Evolutionary conservation across 2,329 filamentous ascomycete species (phyloP).

Genomic region (Piedraia hortae): DNA sequence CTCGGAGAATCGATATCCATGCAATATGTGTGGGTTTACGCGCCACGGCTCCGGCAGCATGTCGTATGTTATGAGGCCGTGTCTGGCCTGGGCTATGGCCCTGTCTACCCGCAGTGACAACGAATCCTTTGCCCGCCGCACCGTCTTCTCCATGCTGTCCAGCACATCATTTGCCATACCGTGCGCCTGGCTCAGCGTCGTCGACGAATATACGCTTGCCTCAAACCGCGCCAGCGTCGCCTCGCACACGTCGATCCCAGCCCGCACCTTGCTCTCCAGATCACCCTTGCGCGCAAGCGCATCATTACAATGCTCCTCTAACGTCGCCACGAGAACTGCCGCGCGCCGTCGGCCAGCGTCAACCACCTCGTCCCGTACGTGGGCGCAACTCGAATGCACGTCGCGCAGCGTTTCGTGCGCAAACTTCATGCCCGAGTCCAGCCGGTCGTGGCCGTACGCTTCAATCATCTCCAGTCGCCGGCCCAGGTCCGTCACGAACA

Average conservation of each 20-base stretch:
- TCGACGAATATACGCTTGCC: constrained; percentile 48
- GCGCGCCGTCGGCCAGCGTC: constrained; percentile 63
- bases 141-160: constrained; percentile 52
- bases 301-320: constrained; percentile 69
- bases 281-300: constrained; percentile 62
- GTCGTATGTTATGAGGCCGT: constrained; percentile 65
- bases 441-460: constrained; percentile 53
- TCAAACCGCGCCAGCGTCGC: constrained; percentile 68
- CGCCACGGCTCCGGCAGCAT: constrained; percentile 80
- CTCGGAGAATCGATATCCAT: constrained; percentile 80
- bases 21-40: constrained; percentile 76
- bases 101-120: constrained; percentile 40
- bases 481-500: constrained; percentile 66
- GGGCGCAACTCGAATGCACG: constrained; percentile 65
- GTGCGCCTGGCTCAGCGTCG: constrained; percentile 48
- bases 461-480: constrained; percentile 69
- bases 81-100: constrained; percentile 52
- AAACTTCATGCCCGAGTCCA: constrained; percentile 60
- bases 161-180: constrained; percentile 45
- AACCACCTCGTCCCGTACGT: constrained; percentile 71
- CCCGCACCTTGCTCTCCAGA: constrained; percentile 70
- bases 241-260: constrained; percentile 68
- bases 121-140: constrained; percentile 47
- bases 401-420: constrained; percentile 68
- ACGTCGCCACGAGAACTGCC: constrained; percentile 71